A percentile compares a stretch with the other conserved stretches of the same genome.
These are phyloP conservation scores for Akanthomyces uredinophilus DNA, from an alignment of 2,329 filamentous ascomycete species.

Conservation along the genomic window DNA sequence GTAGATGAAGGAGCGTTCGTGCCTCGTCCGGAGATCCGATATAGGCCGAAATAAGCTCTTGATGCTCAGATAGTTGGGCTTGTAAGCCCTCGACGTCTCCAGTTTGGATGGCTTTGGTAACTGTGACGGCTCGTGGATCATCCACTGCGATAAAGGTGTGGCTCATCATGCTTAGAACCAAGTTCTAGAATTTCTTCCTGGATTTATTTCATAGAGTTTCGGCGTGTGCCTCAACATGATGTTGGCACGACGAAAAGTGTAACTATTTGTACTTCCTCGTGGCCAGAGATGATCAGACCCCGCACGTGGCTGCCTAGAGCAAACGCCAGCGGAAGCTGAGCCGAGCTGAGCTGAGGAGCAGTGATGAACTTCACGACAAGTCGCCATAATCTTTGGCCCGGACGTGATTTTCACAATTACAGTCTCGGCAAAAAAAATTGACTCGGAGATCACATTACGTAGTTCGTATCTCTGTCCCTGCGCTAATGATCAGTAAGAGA, in stretches of 20 bases:
- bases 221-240: background rate
- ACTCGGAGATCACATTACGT: background rate
- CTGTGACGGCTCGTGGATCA: conserved; percentile 5
- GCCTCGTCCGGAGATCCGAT: conserved; percentile 13
- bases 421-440: background rate
- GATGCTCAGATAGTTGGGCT: conserved; percentile 9
- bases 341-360: background rate
- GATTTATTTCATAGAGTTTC: background rate
- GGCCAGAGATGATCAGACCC: background rate
- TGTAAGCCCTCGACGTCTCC: conserved; percentile 10
- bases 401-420: background rate
- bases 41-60: conserved; percentile 11
- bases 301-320: background rate
- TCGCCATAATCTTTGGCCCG: background rate
- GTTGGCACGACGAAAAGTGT: background rate
- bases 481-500: no score
- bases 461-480: no score
- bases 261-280: background rate
- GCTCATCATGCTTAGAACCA: background rate
- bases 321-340: background rate
- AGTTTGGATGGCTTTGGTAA: conserved; percentile 14
- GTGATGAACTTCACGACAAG: background rate
- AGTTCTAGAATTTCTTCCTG: no score
- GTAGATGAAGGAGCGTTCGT: conserved; percentile 17
- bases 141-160: conserved; percentile 2